Evolutionary conservation across 176 grass and related monocot species (phyloP), one percentile per base, ranked within the genome.

Genomic region (Juncus effusus): DNA sequence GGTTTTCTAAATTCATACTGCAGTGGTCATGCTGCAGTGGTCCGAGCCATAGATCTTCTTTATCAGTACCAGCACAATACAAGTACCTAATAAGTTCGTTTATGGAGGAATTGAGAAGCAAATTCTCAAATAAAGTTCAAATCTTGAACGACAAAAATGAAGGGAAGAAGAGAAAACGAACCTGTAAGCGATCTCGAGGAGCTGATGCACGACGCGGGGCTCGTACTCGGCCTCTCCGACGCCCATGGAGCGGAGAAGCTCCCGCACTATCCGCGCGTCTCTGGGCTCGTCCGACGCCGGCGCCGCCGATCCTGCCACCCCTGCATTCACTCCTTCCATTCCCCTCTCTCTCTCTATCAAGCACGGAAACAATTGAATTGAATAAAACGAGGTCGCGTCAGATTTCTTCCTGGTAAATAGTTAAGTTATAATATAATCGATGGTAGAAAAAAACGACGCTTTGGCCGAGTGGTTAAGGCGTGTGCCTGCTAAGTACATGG

Each of bases 401-500:
- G 19, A 47, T 9, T 47, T 6, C 44, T 47, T 47, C 9, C 1
- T 5, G 0, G 1, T 47, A 9, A 6, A 47, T 47, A 47, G 54
- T 13, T 4, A 57, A 16, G 2, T 5, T 47, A 47, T n/a, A 47
- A 47, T 47, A 9, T 28, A 47, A 47, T 47, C 44, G 44, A 2
- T 47, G 2, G 44, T 2, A 6, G 1, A 0, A 36, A 78, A 10
- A 9, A 37, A 14, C 1, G 86, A 81, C 85, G 89, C 78, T 91
- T 96, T 96, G 87, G 87, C 85, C 92, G 87, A 96, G 92, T 96
- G 92, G 92, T 91, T 96, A 96, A 96, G 92, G 92, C 91, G 91
- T 91, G 87, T 91, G 87, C 92, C 92, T 96, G 92, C 87, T 91
- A 96, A 96, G 92, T 91, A 96, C 92, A 91, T 96, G 92, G 87